These are phyloP conservation scores for Penicillium sp. DNA, from an alignment of 2,329 filamentous ascomycete species.

Conservation along the genomic window DNA sequence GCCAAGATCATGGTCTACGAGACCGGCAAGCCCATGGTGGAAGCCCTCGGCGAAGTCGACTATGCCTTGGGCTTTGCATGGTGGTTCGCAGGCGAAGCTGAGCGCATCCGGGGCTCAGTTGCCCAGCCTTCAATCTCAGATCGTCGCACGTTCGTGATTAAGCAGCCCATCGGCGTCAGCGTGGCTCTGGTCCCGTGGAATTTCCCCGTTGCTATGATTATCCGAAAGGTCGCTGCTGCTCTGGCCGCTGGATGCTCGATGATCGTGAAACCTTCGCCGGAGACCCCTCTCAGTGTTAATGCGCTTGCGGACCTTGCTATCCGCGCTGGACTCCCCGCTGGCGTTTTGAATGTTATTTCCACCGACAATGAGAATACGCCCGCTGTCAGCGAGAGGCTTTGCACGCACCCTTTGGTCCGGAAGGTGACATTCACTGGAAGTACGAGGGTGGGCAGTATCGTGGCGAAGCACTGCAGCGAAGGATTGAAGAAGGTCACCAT, in stretches of 20 bases:
- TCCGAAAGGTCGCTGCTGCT: conserved; percentile 63
- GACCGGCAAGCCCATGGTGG: conserved; percentile 54
- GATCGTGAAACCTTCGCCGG: conserved; percentile 66
- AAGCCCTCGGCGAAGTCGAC: conserved; percentile 52
- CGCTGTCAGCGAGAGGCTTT: conserved; percentile 44
- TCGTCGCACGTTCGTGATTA: conserved; percentile 65
- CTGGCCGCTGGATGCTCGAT: conserved; percentile 69
- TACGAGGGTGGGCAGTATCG: conserved; percentile 58
- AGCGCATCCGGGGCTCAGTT: conserved; percentile 59
- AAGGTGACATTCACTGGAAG: conserved; percentile 57
- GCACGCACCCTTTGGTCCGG: conserved; percentile 54
- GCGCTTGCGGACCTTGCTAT: conserved; percentile 51
- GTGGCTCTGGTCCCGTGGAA: conserved; percentile 69
- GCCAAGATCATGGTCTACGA: conserved; percentile 60
- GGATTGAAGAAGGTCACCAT: conserved; percentile 61
- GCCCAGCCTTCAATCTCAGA: conserved; percentile 58
- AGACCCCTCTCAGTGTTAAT: conserved; percentile 58
- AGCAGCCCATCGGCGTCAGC: conserved; percentile 67
- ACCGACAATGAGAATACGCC: conserved; percentile 39
- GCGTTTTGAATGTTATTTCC: conserved; percentile 58
- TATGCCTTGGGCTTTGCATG: conserved; percentile 51
- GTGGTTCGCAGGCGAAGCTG: conserved; percentile 58
- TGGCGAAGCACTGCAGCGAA: conserved; percentile 57
- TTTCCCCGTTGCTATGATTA: conserved; percentile 62
- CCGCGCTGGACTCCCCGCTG: conserved; percentile 55